Evolutionary conservation across 2,329 filamentous ascomycete genomes (phyloP).

Genomic region (Penicillium sp.): DNA sequence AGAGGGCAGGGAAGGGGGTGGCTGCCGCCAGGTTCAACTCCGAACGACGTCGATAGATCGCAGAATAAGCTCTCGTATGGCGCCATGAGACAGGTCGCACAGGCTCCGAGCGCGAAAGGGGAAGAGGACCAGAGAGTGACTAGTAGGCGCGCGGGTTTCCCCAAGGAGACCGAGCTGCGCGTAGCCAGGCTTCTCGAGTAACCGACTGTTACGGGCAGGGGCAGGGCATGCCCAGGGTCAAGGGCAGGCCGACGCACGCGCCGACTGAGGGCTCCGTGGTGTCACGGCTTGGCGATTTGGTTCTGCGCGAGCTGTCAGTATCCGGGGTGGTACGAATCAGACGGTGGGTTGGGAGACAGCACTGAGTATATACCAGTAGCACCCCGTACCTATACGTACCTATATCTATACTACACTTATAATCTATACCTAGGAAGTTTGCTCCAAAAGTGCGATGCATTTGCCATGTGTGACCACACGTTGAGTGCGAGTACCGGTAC

Average conservation of each 20-base stretch:
- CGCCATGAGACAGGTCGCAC: constrained; percentile 1
- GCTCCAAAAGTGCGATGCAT: not conserved
- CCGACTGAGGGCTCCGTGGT: not conserved
- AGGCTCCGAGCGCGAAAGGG: not conserved
- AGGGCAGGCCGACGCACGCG: constrained; percentile 8
- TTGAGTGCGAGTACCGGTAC: not conserved
- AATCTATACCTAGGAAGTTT: not conserved
- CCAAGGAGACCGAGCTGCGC: not conserved
- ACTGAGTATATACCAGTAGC: no score
- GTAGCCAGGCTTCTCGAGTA: constrained; percentile 1
- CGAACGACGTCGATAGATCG: not conserved
- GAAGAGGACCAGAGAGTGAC: not conserved
- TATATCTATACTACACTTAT: no score
- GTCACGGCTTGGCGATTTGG: constrained; percentile 5
- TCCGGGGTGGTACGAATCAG: constrained; percentile 12
- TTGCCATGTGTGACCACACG: not conserved
- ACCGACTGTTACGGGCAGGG: constrained; percentile 6
- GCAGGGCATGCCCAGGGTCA: constrained; percentile 12
- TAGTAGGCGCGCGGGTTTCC: constrained; percentile 1
- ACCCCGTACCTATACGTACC: no score
- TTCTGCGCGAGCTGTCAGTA: constrained; percentile 9
- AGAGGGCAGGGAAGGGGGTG: not conserved
- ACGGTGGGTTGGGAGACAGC: not conserved
- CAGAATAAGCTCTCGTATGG: not conserved
- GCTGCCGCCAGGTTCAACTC: constrained; percentile 1